Evolutionary conservation across 1,284 basidiomycete genomes (phyloP).

Genomic region (Ceratobasidium sp.): DNA sequence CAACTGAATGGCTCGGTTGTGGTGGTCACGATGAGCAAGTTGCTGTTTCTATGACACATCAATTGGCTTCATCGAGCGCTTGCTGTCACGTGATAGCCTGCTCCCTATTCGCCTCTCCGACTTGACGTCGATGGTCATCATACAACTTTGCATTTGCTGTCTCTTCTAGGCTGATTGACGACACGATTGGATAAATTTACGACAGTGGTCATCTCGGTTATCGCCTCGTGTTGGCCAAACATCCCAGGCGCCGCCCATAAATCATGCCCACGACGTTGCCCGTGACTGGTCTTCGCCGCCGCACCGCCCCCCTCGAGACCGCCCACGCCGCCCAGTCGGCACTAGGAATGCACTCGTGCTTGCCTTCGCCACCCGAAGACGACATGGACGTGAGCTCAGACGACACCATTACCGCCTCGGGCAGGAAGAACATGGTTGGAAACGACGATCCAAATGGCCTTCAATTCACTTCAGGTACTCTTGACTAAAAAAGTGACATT

Average conservation of each 20-base stretch:
- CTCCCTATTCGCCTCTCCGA: neutral
- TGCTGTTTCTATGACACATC: neutral
- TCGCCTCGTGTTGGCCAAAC: neutral
- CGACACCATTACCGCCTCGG: slow-evolving; percentile 2
- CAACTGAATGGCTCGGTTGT: neutral
- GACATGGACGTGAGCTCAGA: slow-evolving; percentile 25
- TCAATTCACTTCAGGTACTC: neutral
- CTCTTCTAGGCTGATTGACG: neutral
- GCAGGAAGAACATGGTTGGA: neutral
- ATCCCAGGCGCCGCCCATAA: neutral
- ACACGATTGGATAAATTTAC: neutral
- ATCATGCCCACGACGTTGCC: neutral
- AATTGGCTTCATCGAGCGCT: neutral
- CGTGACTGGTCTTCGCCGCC: slow-evolving; percentile 12
- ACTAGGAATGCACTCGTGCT: slow-evolving; percentile 8
- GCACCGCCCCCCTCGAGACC: slow-evolving; percentile 20
- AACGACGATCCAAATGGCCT: neutral
- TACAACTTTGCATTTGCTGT: neutral
- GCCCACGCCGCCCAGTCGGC: slow-evolving; percentile 1
- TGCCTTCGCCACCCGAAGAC: slow-evolving; percentile 26
- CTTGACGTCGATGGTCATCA: neutral
- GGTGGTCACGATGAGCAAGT: neutral
- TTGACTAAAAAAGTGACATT: neutral
- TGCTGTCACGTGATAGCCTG: neutral
- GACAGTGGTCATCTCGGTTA: too few relatives aligned